phyloP scores from a whole-genome alignment of 1,284 basidiomycete species.

The Ganoderma sinense region DNA sequence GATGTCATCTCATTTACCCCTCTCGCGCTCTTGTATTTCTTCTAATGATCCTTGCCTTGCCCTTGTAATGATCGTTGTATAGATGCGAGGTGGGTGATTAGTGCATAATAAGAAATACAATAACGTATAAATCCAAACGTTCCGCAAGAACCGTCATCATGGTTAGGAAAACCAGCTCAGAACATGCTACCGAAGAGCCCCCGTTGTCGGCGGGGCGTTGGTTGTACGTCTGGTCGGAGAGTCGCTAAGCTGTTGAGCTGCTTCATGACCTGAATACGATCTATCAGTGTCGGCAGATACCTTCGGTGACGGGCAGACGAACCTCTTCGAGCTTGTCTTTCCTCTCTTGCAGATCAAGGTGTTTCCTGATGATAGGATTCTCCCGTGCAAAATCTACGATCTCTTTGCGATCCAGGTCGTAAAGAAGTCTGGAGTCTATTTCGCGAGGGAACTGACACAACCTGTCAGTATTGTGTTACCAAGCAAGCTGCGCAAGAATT shows the following conservation, averaged over 20 bases:
- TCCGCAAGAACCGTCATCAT: neutral
- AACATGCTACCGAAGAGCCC: conserved; percentile 81
- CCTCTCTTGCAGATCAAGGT: conserved; percentile 95
- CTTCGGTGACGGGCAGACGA: conserved; percentile 22
- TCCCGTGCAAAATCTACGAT: conserved; percentile 93
- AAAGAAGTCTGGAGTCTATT: conserved; percentile 94
- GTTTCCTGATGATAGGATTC: conserved; percentile 86
- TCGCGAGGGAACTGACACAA: conserved; percentile 90
- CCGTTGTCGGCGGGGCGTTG: conserved; percentile 69
- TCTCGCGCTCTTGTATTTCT: neutral
- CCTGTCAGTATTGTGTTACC: neutral
- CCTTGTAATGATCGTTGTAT: neutral
- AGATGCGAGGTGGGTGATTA: conserved; percentile 8
- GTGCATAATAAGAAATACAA: conserved; percentile 17
- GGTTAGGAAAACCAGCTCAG: conserved; percentile 3
- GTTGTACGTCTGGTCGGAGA: conserved; percentile 79
- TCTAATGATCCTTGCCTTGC: neutral
- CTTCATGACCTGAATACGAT: conserved; percentile 77
- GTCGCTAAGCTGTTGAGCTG: conserved; percentile 88
- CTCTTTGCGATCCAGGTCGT: conserved; percentile 89
- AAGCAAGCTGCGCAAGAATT: too few species aligned
- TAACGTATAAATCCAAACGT: conserved; percentile 16
- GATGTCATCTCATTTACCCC: neutral
- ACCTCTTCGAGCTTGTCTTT: conserved; percentile 99
- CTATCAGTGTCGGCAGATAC: conserved; percentile 6